These are phyloP conservation scores for Talaromyces trachyspermus DNA, from an alignment of 495 filamentous ascomycete genomes.

Conservation along the genomic window DNA sequence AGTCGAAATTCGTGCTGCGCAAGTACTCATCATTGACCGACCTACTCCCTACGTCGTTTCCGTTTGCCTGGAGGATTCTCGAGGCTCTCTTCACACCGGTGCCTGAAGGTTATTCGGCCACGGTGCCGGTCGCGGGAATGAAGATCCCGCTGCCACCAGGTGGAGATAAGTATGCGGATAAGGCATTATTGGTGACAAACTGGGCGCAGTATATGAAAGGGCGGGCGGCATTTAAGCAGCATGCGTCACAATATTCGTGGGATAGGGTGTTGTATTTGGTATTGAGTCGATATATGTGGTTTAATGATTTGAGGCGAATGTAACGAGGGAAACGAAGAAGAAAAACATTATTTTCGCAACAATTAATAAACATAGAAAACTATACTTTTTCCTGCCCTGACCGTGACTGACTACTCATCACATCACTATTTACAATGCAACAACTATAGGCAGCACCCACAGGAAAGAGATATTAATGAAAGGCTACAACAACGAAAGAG, in stretches of 20 bases:
- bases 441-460: background rate
- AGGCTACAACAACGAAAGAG: too few species aligned
- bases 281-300: slow-evolving; percentile 35
- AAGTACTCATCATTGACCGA: slow-evolving; percentile 35
- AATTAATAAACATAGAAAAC: too few species aligned
- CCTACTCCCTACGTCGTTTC: slow-evolving; percentile 29
- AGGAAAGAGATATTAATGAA: too few species aligned
- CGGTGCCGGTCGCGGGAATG: background rate
- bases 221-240: slow-evolving; percentile 26
- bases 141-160: slow-evolving; percentile 5
- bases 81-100: slow-evolving; percentile 23
- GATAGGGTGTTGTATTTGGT: slow-evolving; percentile 36
- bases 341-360: background rate
- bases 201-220: slow-evolving; percentile 28
- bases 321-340: too few species aligned
- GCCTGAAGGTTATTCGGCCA: background rate
- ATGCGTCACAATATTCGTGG: slow-evolving; percentile 34
- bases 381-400: too few species aligned
- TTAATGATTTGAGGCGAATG: slow-evolving; percentile 31
- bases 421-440: background rate
- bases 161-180: slow-evolving; percentile 15
- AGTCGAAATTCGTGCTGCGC: slow-evolving; percentile 24
- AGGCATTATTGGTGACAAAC: slow-evolving; percentile 25
- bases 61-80: slow-evolving; percentile 30
- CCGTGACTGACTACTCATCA: background rate